Base-by-base conservation (phyloP, 768 basidiomycete species). In the Albatrellus ellisii region DNA sequence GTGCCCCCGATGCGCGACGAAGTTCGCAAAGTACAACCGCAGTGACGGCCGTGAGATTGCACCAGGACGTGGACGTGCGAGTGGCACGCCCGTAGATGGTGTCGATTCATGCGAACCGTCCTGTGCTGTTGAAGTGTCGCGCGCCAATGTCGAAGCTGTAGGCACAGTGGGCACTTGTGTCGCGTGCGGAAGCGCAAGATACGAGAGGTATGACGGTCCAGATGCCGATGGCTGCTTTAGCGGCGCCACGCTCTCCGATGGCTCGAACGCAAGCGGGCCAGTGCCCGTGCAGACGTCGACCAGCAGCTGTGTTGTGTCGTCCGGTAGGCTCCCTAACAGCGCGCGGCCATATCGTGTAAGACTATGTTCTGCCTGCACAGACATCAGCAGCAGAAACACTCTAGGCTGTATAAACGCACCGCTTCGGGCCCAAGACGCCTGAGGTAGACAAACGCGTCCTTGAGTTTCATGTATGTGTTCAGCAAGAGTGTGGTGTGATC, bases 391-490 rank as follows among this genome's bases (percentile, higher is more conserved):
- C 4, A 25, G 20, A 5, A 5, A 26, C 8, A 24, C 7, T 28
- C 2, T 17, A 20, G 14, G 26, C 26, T 5, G 35, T 35, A 20
- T 41, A 39, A 29, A 36, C 87, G 50, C 55, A 92, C 90, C 20
- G 75, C 78, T 43, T 79, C 82, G 2, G 79, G 72, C 0, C 88
- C 88, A 7, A 95, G 66, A 38, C 70, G 70, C 45, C 88, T 65
- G 38, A 99, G 56, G 61, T 95, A 99, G 17, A 59, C 61, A 46
- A 95, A 62, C 0, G 91, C 95, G 50, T 89, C 90, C 46, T 90
- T 88, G 17, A 95, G 79, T 57, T 98, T 98, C 39, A 94, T 95
- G 61, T 95, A 98, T 5, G 92, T 91, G 57, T 98, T 98, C 20
- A 99, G 75, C 3, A 99, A 72, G 6, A 99, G 77, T 0, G 95